A percentile compares a stretch with the other conserved stretches of the same genome.
These are phyloP conservation scores for Colletotrichum gigasporum DNA, from an alignment of 2,329 filamentous ascomycete species.

Conservation along the genomic window DNA sequence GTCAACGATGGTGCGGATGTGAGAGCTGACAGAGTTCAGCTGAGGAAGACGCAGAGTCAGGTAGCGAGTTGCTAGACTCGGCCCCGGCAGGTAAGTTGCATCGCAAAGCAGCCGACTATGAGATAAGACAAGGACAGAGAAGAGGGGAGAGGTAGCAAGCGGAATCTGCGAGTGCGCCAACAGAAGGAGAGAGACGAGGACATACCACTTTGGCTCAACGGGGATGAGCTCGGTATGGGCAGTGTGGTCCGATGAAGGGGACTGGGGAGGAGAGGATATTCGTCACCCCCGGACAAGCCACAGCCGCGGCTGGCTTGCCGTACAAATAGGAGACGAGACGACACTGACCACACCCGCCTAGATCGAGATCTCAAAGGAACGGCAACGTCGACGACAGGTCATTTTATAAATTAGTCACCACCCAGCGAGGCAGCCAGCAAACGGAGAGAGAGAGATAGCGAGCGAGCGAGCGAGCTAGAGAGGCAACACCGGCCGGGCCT, in stretches of 20 bases:
- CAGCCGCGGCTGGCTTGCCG: neutral
- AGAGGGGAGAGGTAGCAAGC: neutral
- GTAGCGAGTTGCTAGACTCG: conserved; percentile 8
- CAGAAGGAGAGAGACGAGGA: neutral
- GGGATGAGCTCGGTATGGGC: neutral
- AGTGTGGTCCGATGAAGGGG: conserved; percentile 12
- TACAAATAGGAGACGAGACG: conserved; percentile 14
- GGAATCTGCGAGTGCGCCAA: neutral
- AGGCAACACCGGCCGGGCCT: conserved; percentile 5
- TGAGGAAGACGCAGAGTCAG: neutral
- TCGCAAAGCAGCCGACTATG: conserved; percentile 15
- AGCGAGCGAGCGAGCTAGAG: conserved; percentile 2
- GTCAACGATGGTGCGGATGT: conserved; percentile 3
- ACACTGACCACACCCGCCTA: conserved; percentile 8
- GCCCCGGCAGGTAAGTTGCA: conserved; percentile 11
- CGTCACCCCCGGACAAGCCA: conserved; percentile 5
- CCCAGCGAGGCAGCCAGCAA: neutral
- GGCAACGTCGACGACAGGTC: conserved; percentile 9
- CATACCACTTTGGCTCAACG: neutral
- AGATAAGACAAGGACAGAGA: conserved; percentile 12
- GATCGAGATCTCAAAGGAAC: conserved; percentile 24
- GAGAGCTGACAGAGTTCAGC: conserved; percentile 24
- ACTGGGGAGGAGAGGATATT: neutral
- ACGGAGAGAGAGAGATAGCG: no score
- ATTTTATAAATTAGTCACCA: conserved; percentile 13